Conservation (phyloP, 192 early-diverging fungal genomes). For the Coemansia sp. region DNA sequence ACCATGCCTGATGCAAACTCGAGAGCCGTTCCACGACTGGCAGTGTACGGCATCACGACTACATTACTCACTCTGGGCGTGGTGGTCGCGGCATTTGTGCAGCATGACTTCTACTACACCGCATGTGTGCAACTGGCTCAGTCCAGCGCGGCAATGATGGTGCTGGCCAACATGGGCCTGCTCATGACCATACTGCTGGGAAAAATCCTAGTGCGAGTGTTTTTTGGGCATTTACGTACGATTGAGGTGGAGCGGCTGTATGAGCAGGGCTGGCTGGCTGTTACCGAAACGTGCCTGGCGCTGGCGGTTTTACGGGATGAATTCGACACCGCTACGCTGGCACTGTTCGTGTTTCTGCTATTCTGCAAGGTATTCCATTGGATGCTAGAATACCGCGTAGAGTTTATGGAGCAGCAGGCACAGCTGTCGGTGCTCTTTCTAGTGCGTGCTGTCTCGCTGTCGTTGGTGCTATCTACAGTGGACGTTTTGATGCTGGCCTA, state of each 20-base stretch:
- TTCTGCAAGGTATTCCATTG: conserved; percentile 97
- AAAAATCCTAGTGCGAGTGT: conserved; percentile 70
- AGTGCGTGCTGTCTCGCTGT: conserved; percentile 25
- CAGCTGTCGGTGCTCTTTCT: conserved; percentile 30
- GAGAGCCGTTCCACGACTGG: conserved; percentile 54
- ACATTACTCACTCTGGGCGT: conserved; percentile 63
- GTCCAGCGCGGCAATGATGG: conserved; percentile 84
- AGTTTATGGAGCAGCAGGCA: conserved; percentile 63
- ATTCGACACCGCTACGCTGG: conserved; percentile 82
- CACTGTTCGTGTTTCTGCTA: conserved; percentile 82
- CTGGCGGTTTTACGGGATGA: conserved; percentile 96
- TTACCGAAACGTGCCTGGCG: conserved; percentile 94
- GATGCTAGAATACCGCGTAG: conserved; percentile 88
- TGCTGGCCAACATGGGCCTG: conserved; percentile 76
- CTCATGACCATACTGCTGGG: conserved; percentile 79
- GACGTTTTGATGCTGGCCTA: conserved; percentile 77
- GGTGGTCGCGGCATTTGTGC: conserved; percentile 62
- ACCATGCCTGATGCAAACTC: conserved; percentile 29
- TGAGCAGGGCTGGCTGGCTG: conserved; percentile 94
- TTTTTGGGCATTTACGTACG: conserved; percentile 89
- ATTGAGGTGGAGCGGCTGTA: conserved; percentile 98
- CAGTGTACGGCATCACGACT: conserved; percentile 69
- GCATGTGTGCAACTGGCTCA: conserved; percentile 86
- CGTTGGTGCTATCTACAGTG: conserved; percentile 58
- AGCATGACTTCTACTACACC: conserved; percentile 83